phyloP scores from a whole-genome alignment of 2,329 filamentous ascomycete genomes.

The Teratosphaeria epicoccoides region DNA sequence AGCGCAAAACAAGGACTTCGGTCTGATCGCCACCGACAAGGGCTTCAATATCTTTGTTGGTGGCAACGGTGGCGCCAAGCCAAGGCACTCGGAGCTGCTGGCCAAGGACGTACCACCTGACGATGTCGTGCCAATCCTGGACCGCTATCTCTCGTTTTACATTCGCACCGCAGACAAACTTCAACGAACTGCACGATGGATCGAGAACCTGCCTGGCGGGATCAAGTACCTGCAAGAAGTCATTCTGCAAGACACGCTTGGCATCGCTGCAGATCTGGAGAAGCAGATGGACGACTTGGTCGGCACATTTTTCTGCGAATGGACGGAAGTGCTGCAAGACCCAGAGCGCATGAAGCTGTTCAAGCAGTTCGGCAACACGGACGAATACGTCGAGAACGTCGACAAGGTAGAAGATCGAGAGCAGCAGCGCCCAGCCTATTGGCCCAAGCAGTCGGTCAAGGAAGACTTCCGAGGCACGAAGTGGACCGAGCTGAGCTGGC shows the following conservation, averaged over 20 bases:
- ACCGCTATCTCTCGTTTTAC: slow-evolving; percentile 87
- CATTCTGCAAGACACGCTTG: slow-evolving; percentile 73
- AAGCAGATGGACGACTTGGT: slow-evolving; percentile 81
- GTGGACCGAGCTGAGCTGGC: slow-evolving; percentile 63
- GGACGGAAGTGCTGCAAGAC: slow-evolving; percentile 68
- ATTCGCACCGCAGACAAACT: slow-evolving; percentile 86
- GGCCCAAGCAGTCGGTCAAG: slow-evolving; percentile 56
- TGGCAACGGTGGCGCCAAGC: slow-evolving; percentile 81
- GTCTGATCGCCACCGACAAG: slow-evolving; percentile 82
- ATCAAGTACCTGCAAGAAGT: slow-evolving; percentile 75
- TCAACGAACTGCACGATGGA: slow-evolving; percentile 78
- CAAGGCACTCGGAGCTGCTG: slow-evolving; percentile 68
- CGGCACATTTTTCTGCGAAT: slow-evolving; percentile 79
- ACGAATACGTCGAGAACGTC: slow-evolving; percentile 54
- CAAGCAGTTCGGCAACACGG: slow-evolving; percentile 73
- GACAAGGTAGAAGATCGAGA: slow-evolving; percentile 62
- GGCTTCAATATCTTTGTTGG: slow-evolving; percentile 89
- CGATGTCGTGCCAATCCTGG: slow-evolving; percentile 72
- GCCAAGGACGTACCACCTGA: slow-evolving; percentile 77
- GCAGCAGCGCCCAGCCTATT: slow-evolving; percentile 65
- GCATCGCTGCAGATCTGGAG: slow-evolving; percentile 74
- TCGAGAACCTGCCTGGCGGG: slow-evolving; percentile 73
- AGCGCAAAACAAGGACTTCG: slow-evolving; percentile 88
- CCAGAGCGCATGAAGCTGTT: slow-evolving; percentile 61
- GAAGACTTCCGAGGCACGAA: slow-evolving; percentile 62